phyloP scores from a whole-genome alignment of 208 protist genomes.

The Trypanosoma grayi region DNA sequence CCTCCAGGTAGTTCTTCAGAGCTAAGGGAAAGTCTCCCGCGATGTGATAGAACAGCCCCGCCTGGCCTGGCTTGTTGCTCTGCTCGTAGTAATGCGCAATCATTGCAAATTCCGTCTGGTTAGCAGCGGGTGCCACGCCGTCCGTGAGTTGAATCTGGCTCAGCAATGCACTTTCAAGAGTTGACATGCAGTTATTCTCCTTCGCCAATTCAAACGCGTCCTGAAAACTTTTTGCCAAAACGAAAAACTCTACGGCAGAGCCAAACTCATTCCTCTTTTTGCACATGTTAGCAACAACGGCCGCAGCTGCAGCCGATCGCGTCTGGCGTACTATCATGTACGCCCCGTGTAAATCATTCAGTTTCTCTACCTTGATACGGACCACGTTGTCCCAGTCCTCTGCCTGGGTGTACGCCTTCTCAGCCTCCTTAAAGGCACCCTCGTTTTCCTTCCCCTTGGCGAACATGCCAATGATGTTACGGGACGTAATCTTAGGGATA shows the following conservation, averaged over 20 bases:
- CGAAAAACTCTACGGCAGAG: slow-evolving; percentile 95
- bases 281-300: slow-evolving; percentile 92
- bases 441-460: slow-evolving; percentile 88
- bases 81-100: slow-evolving; percentile 94
- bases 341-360: slow-evolving; percentile 93
- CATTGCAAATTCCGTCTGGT: slow-evolving; percentile 73
- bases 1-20: slow-evolving; percentile 90
- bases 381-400: slow-evolving; percentile 96
- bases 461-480: slow-evolving; percentile 94
- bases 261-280: slow-evolving; percentile 79
- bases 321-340: slow-evolving; percentile 94
- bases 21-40: slow-evolving; percentile 87
- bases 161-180: slow-evolving; percentile 80
- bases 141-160: slow-evolving; percentile 80
- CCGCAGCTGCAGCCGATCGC: slow-evolving; percentile 88
- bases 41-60: slow-evolving; percentile 92
- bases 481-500: slow-evolving; percentile 88
- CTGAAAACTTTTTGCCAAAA: slow-evolving; percentile 89
- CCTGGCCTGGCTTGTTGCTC: slow-evolving; percentile 67
- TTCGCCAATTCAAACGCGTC: slow-evolving; percentile 95
- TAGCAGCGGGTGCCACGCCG: slow-evolving; percentile 69
- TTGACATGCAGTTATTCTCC: slow-evolving; percentile 81
- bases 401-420: slow-evolving; percentile 90
- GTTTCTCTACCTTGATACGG: slow-evolving; percentile 92
- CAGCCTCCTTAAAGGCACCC: slow-evolving; percentile 90